Conservation (phyloP, 225 moss, liverwort and hornwort genomes). For the Climacium dendroides region DNA sequence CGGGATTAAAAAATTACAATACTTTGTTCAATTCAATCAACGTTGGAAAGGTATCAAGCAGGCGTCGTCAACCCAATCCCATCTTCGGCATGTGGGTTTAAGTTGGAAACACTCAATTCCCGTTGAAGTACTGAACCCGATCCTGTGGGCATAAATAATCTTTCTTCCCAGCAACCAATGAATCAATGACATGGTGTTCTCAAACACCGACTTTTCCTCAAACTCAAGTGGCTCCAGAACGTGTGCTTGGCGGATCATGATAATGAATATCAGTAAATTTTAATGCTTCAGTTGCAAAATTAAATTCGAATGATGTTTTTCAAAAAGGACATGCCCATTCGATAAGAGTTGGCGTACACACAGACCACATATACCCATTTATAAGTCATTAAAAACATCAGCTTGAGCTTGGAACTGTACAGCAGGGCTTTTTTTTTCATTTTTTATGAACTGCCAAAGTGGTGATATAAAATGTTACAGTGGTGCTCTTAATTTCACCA, state of each 20-base stretch:
- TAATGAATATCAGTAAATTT: too few species aligned
- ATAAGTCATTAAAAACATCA: not conserved
- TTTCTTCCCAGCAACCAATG: too few species aligned
- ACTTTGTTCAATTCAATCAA: too few species aligned
- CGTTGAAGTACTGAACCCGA: not conserved
- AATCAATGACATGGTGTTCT: not conserved
- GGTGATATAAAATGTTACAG: too few species aligned
- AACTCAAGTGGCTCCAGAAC: not conserved
- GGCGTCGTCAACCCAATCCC: not conserved
- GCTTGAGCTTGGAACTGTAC: not conserved
- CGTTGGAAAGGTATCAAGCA: not conserved
- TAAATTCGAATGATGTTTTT: too few species aligned
- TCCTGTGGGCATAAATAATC: not conserved
- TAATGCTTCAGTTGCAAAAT: not conserved
- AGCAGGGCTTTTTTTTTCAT: too few species aligned
- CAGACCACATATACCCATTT: too few species aligned
- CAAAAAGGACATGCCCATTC: too few species aligned
- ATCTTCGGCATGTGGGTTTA: not conserved
- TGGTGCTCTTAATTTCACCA: too few species aligned
- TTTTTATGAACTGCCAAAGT: too few species aligned
- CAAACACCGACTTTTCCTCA: not conserved
- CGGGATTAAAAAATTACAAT: not conserved
- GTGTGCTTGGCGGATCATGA: not conserved
- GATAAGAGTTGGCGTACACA: not conserved
- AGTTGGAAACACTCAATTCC: not conserved